Evolutionary conservation across 2,329 filamentous ascomycete genomes (phyloP), one percentile per base, ranked within the genome.

Genomic region (Colletotrichum sp.): DNA sequence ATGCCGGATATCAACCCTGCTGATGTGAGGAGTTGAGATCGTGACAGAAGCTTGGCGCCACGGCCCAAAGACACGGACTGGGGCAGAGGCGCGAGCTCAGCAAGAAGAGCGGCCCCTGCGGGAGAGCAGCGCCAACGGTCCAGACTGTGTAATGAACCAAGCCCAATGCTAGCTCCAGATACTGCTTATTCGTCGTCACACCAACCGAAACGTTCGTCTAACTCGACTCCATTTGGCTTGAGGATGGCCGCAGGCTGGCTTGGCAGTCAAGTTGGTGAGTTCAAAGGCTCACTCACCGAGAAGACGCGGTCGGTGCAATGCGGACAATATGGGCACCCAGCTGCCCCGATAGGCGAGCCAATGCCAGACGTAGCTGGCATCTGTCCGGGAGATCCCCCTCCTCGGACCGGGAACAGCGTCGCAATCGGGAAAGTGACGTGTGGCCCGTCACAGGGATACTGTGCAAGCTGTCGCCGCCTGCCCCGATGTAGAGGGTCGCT

Each of bases 31-130:
- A 18, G 18, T 34, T 36, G 30, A 49, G 30, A 69, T 49, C 39
- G 55, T 69, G 73, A 73, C 63, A 73, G 34, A 7, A 76, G 73
- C 55, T 68, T 68, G 64, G 49, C 73, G 69, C 73, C 64, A 64
- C 57, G 10, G 12, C 21, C 30, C 28, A 32, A 44, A 32, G 34
- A 75, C 15, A 26, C 65, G 44, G 36, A n/a, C 18, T 24, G 16
- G 16, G 49, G 13, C 9, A 12, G 63, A 18, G 49, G 24, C 15
- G 39, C 8, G 18, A 36, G 44, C 36, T 44, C n/a, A 26, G 60
- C 18, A 18, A 55, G 18, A 30, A 32, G 18, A 59, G 52, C 28
- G 62, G 68, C 55, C 62, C 55, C n/a, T 62, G 68, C 36, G 24
- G 13, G 60, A 16, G 49, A 28, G n/a, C 21, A 32, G 52, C 13